A percentile compares a stretch with the other conserved stretches of the same genome.
Evolutionary conservation across 129 eudicot species (phyloP).

Genomic region (Oenanthe sinensis): DNA sequence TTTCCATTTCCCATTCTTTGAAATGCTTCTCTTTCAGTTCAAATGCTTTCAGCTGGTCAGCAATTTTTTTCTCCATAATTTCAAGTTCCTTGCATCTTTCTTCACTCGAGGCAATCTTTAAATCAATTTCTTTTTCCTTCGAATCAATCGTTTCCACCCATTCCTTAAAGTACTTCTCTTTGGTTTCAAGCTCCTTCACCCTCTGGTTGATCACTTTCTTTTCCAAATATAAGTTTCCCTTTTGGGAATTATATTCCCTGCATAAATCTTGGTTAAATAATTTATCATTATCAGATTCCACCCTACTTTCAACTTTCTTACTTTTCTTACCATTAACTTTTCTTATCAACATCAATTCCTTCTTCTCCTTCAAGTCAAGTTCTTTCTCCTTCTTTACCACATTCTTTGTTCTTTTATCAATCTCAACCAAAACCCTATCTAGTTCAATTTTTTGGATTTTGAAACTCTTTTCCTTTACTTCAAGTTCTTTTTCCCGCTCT

Average conservation of each 20-base stretch:
- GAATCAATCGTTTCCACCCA: constrained; percentile 5
- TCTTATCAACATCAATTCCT: neutral
- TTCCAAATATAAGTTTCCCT: neutral
- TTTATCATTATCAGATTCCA: neutral
- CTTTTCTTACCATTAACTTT: neutral
- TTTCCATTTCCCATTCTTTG: neutral
- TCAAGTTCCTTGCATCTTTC: neutral
- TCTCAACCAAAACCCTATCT: neutral
- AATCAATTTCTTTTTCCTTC: neutral
- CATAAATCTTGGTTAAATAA: neutral
- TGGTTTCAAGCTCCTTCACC: constrained; percentile 11
- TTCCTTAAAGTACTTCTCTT: constrained; percentile 8
- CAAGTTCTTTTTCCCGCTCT: neutral
- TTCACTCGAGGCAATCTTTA: neutral
- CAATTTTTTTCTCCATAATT: neutral
- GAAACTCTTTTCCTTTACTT: neutral
- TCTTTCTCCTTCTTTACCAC: neutral
- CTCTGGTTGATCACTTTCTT: neutral
- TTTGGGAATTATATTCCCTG: neutral
- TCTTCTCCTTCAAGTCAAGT: neutral
- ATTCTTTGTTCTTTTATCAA: no score
- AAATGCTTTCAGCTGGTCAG: neutral
- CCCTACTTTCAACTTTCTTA: neutral
- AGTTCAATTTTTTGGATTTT: neutral
- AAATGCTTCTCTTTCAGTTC: neutral